A percentile compares a stretch with the other conserved stretches of the same genome.
These are phyloP conservation scores for Globisporangium paroecandrum DNA, from an alignment of 352 stramenopile species.

Conservation along the genomic window DNA sequence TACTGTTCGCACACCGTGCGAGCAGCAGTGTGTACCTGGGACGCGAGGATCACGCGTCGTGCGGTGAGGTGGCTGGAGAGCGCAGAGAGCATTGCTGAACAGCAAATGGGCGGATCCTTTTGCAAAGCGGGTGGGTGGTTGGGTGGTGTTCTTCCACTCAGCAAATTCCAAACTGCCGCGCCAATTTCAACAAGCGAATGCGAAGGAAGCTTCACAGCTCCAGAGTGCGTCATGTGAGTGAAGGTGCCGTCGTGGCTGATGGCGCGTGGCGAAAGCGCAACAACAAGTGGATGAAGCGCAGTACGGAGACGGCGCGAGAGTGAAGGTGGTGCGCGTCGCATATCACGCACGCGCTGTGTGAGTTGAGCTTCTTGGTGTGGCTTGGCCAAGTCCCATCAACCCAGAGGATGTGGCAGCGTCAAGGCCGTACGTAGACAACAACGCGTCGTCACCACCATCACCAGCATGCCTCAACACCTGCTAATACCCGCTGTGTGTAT, in stretches of 20 bases:
- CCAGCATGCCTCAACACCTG: not conserved
- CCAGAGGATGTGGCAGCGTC: not conserved
- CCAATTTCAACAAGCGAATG: not conserved
- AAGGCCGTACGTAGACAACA: not conserved
- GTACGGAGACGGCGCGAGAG: not conserved
- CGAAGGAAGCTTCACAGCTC: not conserved
- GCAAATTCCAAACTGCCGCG: not conserved
- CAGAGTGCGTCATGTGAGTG: not conserved
- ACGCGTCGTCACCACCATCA: not conserved
- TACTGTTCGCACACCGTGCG: not conserved
- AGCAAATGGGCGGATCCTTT: not conserved
- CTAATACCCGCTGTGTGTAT: not conserved
- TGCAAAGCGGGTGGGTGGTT: not conserved
- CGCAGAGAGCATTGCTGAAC: conserved; percentile 42
- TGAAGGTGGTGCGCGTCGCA: not conserved
- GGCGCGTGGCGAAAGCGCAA: not conserved
- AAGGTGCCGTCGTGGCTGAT: not conserved
- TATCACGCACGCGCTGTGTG: not conserved
- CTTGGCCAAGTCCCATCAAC: not conserved
- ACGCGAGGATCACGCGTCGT: conserved; percentile 69
- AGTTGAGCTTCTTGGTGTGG: not conserved
- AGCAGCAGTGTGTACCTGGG: conserved; percentile 29
- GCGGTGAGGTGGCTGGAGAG: conserved; percentile 39
- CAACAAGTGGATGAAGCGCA: not conserved
- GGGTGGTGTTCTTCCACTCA: not conserved